Conservation (phyloP, 371 early-diverging fungal genomes). For the Saksenaea oblongispora region DNA sequence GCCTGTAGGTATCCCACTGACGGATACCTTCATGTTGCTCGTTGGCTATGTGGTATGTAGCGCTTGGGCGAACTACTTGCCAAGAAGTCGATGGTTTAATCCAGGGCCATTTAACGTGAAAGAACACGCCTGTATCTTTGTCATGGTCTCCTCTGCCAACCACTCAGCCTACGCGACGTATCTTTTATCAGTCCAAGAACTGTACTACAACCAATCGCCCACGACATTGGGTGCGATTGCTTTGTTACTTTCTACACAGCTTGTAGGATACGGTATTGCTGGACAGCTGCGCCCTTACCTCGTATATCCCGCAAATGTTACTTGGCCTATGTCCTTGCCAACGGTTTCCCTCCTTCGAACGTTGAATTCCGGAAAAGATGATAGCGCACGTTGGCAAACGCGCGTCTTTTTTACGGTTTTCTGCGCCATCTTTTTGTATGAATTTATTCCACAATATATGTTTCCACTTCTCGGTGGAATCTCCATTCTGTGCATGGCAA, state of each 20-base stretch:
- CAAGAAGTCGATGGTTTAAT: constrained; percentile 33
- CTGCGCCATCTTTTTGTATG: constrained; percentile 36
- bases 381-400: constrained; percentile 62
- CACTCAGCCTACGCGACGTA: constrained; percentile 43
- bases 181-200: constrained; percentile 56
- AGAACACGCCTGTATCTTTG: constrained; percentile 42
- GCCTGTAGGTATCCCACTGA: constrained; percentile 37
- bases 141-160: constrained; percentile 40
- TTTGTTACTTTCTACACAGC: constrained; percentile 59
- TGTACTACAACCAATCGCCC: constrained; percentile 51
- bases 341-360: constrained; percentile 73
- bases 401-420: constrained; percentile 55
- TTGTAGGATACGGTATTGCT: constrained; percentile 78
- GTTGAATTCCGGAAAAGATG: constrained; percentile 60
- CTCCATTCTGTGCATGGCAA: constrained; percentile 48
- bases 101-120: constrained; percentile 51
- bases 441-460: constrained; percentile 52
- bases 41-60: constrained; percentile 37
- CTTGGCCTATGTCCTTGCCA: constrained; percentile 81
- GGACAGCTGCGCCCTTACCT: constrained; percentile 76
- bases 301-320: constrained; percentile 80
- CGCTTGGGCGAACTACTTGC: constrained; percentile 30
- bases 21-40: constrained; percentile 44
- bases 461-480: constrained; percentile 49
- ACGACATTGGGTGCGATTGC: constrained; percentile 40